phyloP scores from a whole-genome alignment of 441 rosid species.

The Sinapis alba region DNA sequence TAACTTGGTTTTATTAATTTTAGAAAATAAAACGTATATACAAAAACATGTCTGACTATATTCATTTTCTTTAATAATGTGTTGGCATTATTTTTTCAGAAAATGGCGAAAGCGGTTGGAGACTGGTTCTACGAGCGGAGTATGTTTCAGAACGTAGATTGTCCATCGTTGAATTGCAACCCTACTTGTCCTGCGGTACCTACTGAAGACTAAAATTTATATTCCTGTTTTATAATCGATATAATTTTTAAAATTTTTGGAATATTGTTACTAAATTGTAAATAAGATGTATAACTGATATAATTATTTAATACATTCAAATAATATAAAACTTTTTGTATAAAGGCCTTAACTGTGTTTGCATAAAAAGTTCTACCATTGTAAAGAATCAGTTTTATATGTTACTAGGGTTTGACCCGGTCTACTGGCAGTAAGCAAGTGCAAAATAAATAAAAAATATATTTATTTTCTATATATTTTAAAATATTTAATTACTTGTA shows the following conservation, averaged over 20 bases:
- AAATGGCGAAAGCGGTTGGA: constrained; percentile 87
- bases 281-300: constrained; percentile 1
- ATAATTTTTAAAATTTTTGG: background rate
- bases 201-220: constrained; percentile 26
- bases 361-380: too few species aligned
- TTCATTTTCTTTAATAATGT: background rate
- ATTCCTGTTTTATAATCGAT: background rate
- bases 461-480: too few species aligned
- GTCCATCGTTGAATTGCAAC: constrained; percentile 75
- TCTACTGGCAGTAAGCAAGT: too few species aligned
- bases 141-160: constrained; percentile 62
- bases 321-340: background rate
- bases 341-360: background rate
- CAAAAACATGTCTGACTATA: background rate
- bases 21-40: background rate
- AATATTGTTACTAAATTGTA: background rate
- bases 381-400: too few species aligned
- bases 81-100: constrained; percentile 44
- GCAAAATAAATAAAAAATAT: too few species aligned
- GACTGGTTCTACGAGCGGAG: constrained; percentile 76
- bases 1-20: background rate
- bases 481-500: too few species aligned
- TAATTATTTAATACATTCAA: background rate
- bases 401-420: too few species aligned
- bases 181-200: constrained; percentile 66